Evolutionary conservation across 163 green algal genomes (phyloP).

Genomic region (Chlorella variabilis): DNA sequence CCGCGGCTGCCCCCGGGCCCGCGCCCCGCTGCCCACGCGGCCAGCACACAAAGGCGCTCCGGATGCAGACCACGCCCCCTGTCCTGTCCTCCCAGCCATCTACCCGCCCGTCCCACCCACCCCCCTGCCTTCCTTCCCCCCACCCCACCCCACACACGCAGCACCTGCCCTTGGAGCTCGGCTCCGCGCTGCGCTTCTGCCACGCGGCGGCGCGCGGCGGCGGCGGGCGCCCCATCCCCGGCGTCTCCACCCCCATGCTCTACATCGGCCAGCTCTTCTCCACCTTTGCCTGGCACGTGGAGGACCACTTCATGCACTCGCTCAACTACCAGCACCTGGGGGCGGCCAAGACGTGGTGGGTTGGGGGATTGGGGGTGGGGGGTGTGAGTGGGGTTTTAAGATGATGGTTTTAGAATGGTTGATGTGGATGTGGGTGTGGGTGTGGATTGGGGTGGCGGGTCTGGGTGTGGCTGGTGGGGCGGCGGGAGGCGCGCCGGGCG

Average conservation of each 20-base stretch:
- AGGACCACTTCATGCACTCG: slow-evolving; percentile 81
- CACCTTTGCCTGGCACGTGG: slow-evolving; percentile 76
- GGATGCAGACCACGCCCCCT: too few relatives aligned
- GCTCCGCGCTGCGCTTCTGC: slow-evolving; percentile 8
- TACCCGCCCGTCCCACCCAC: too few relatives aligned
- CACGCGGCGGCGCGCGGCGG: not conserved
- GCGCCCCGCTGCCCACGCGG: too few relatives aligned
- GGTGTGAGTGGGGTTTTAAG: not conserved
- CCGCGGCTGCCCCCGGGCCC: too few relatives aligned
- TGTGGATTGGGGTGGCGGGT: too few relatives aligned
- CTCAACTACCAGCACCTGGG: slow-evolving; percentile 83
- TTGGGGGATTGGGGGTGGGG: not conserved
- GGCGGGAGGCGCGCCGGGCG: too few relatives aligned
- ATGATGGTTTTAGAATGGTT: not conserved
- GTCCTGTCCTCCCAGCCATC: too few relatives aligned
- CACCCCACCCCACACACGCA: not conserved
- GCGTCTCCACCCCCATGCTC: slow-evolving; percentile 67
- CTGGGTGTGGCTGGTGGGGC: too few relatives aligned
- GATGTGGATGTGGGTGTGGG: not conserved
- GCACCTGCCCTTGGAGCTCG: not conserved
- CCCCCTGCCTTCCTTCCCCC: not conserved
- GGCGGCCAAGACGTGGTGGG: slow-evolving; percentile 25
- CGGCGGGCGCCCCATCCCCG: slow-evolving; percentile 45
- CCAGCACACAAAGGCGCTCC: too few relatives aligned
- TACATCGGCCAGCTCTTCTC: slow-evolving; percentile 77